phyloP scores from a whole-genome alignment of 169 alveolate genomes.

The Eimeria maxima region DNA sequence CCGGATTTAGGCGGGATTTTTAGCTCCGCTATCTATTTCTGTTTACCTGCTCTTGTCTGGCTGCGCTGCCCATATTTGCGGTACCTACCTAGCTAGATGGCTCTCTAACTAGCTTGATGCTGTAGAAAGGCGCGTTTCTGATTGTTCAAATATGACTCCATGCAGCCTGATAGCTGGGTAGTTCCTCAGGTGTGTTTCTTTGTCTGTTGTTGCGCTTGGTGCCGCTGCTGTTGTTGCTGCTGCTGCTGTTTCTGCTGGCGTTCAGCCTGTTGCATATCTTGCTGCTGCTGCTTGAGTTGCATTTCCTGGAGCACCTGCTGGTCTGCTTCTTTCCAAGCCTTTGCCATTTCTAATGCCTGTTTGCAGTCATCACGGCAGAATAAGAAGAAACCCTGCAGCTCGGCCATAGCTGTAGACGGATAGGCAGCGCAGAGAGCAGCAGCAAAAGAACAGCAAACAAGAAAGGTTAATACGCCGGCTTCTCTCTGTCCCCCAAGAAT shows the following conservation, averaged over 20 bases:
- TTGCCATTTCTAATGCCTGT: conserved; percentile 87
- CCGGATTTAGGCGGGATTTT: no score
- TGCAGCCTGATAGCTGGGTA: not conserved
- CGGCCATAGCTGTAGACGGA: conserved; percentile 89
- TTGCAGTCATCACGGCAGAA: conserved; percentile 86
- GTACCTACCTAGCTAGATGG: not conserved
- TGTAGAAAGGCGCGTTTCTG: no score
- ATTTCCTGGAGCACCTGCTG: conserved; percentile 59
- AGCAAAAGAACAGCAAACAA: conserved; percentile 8
- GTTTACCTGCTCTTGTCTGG: not conserved
- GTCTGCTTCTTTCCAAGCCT: conserved; percentile 85
- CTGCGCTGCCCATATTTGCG: not conserved
- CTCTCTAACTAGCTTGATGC: not conserved
- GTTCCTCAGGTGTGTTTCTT: not conserved
- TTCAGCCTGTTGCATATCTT: not conserved
- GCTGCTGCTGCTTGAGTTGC: conserved; percentile 61
- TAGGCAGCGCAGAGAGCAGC: not conserved
- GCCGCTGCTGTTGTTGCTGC: conserved; percentile 23
- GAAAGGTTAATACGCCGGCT: no score
- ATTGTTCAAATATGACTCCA: no score
- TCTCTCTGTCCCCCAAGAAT: no score
- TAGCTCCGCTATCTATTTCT: no score
- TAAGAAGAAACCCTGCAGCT: conserved; percentile 90
- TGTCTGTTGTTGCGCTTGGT: not conserved
- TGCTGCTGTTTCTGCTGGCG: conserved; percentile 28